Evolutionary conservation across 1,284 basidiomycete genomes (phyloP).

Genomic region (Trametes pubescens): DNA sequence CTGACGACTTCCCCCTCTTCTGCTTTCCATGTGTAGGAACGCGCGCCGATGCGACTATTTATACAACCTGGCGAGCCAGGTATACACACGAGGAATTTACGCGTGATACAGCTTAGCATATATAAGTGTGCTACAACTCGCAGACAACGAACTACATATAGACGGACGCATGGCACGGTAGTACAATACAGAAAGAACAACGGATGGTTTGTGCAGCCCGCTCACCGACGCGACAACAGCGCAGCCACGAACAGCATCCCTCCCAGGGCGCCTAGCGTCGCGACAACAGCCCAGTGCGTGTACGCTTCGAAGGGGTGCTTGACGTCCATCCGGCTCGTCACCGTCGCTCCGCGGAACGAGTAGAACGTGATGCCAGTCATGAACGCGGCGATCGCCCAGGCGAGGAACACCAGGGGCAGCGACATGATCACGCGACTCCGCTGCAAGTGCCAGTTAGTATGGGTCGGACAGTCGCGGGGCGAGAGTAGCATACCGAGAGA

Average conservation of each 20-base stretch:
- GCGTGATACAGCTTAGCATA: too few relatives aligned
- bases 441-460: slow-evolving; percentile 44
- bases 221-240: slow-evolving; percentile 52
- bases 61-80: too few relatives aligned
- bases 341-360: slow-evolving; percentile 60
- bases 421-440: slow-evolving; percentile 68
- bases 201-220: neutral
- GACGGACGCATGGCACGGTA: too few relatives aligned
- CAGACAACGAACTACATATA: too few relatives aligned
- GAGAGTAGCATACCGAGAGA: slow-evolving; percentile 56
- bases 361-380: slow-evolving; percentile 70
- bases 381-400: slow-evolving; percentile 73
- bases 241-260: slow-evolving; percentile 66
- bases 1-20: too few relatives aligned
- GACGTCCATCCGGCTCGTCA: slow-evolving; percentile 46
- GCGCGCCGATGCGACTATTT: too few relatives aligned
- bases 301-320: slow-evolving; percentile 61
- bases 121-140: too few relatives aligned
- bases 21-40: too few relatives aligned
- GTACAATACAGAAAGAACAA: too few relatives aligned
- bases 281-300: slow-evolving; percentile 68
- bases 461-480: slow-evolving; percentile 9
- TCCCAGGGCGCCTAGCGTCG: slow-evolving; percentile 64
- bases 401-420: slow-evolving; percentile 75
- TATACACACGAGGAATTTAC: too few relatives aligned